Conservation (phyloP, 2,329 filamentous ascomycete genomes). For the Phaeophleospora eucalypticola region DNA sequence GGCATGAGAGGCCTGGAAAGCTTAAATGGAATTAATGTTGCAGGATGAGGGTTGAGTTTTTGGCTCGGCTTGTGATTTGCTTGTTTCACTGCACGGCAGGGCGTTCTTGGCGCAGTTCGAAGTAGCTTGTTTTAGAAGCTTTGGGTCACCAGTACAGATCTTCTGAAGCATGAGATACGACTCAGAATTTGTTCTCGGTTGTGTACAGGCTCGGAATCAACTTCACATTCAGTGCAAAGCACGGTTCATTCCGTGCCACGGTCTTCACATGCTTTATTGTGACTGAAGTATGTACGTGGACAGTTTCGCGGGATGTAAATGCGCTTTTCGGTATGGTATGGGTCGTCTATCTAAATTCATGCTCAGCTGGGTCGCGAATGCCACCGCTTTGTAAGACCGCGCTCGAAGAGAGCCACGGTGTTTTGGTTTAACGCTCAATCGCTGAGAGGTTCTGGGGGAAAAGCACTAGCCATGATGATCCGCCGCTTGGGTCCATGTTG, state of each 20-base stretch:
- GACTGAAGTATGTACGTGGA: too few relatives aligned
- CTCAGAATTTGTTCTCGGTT: too few relatives aligned
- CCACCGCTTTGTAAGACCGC: slow-evolving; percentile 24
- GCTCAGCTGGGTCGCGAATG: slow-evolving; percentile 20
- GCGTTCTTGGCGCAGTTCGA: too few relatives aligned
- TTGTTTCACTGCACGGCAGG: too few relatives aligned
- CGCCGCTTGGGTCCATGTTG: slow-evolving; percentile 24
- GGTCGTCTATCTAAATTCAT: slow-evolving; percentile 28
- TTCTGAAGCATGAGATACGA: too few relatives aligned
- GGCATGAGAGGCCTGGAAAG: slow-evolving; percentile 72
- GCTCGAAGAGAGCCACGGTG: slow-evolving; percentile 15
- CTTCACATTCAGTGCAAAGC: too few relatives aligned
- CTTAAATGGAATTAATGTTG: slow-evolving; percentile 64
- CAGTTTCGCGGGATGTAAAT: slow-evolving; percentile 6
- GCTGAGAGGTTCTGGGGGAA: slow-evolving; percentile 16
- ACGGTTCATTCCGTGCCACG: too few relatives aligned
- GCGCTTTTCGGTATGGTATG: slow-evolving; percentile 25
- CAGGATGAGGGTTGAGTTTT: slow-evolving; percentile 5
- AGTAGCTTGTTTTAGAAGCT: too few relatives aligned
- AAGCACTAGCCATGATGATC: slow-evolving; percentile 26
- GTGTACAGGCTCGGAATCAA: too few relatives aligned
- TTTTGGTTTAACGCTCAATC: slow-evolving; percentile 14
- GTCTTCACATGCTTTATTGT: too few relatives aligned
- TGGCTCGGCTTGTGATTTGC: too few relatives aligned
- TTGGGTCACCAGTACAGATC: too few relatives aligned